phyloP scores from a whole-genome alignment of 2,329 filamentous ascomycete species.

The Clarireedia monteithiana region DNA sequence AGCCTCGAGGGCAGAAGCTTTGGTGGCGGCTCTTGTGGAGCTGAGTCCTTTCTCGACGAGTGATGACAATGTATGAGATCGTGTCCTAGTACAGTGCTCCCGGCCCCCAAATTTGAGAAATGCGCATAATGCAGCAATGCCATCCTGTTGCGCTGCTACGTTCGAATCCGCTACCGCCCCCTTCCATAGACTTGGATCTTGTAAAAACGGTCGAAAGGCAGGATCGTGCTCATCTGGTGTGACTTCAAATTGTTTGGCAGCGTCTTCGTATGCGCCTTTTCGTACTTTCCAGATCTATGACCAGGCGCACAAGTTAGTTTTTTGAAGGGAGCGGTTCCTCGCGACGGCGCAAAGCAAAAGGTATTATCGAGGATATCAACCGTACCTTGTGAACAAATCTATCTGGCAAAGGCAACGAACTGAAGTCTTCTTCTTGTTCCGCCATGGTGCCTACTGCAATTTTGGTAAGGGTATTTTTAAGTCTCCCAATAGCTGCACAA shows the following conservation, averaged over 20 bases:
- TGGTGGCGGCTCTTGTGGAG: constrained; percentile 81
- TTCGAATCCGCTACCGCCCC: constrained; percentile 89
- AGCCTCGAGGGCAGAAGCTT: constrained; percentile 78
- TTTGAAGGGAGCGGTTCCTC: background rate
- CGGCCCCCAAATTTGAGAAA: constrained; percentile 87
- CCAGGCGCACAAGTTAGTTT: constrained; percentile 19
- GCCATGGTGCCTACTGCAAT: constrained; percentile 48
- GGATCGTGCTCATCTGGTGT: constrained; percentile 81
- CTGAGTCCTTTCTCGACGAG: constrained; percentile 88
- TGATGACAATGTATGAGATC: constrained; percentile 63
- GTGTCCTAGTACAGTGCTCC: constrained; percentile 70
- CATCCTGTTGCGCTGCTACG: constrained; percentile 93
- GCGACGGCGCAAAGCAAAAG: background rate
- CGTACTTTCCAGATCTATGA: constrained; percentile 86
- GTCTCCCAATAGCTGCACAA: constrained; percentile 17
- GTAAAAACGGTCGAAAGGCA: constrained; percentile 78
- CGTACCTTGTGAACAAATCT: constrained; percentile 74
- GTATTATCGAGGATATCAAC: background rate
- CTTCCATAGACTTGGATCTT: constrained; percentile 84
- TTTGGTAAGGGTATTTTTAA: constrained; percentile 14
- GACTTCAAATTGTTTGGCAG: constrained; percentile 74
- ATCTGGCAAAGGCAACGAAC: constrained; percentile 68
- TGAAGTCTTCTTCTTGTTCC: constrained; percentile 76
- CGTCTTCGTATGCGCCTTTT: constrained; percentile 91
- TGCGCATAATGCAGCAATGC: constrained; percentile 75